These are phyloP conservation scores for Mortierella hygrophila DNA, from an alignment of 192 early-diverging fungal genomes.

Conservation along the genomic window DNA sequence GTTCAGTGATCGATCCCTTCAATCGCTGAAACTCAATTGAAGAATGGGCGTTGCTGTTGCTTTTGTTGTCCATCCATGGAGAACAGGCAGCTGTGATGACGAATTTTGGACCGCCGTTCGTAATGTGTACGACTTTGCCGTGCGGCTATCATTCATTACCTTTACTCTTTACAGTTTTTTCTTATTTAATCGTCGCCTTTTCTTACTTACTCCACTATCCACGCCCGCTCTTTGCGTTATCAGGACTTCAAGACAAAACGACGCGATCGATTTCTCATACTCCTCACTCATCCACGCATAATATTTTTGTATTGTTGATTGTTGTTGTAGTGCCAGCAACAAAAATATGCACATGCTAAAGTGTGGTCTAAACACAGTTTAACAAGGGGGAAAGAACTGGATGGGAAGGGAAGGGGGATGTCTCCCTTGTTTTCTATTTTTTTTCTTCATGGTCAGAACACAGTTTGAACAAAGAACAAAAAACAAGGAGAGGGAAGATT, in stretches of 20 bases:
- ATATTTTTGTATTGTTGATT: neutral
- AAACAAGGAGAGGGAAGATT: neutral
- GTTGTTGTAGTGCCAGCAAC: neutral
- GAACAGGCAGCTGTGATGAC: neutral
- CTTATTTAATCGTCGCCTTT: neutral
- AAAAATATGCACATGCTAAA: constrained; percentile 6
- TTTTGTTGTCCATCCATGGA: neutral
- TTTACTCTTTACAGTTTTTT: neutral
- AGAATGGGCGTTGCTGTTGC: neutral
- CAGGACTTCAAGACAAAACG: too few relatives aligned
- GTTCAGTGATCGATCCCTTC: neutral
- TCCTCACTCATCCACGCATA: neutral
- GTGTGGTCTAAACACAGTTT: constrained; percentile 57
- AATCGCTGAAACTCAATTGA: neutral
- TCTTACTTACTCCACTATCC: neutral
- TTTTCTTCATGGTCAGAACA: constrained; percentile 19
- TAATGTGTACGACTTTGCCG: neutral
- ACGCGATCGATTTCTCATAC: too few relatives aligned
- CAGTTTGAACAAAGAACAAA: constrained; percentile 4
- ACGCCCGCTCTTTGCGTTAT: too few relatives aligned
- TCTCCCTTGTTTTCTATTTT: neutral
- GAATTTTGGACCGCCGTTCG: neutral
- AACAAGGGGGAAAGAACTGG: neutral
- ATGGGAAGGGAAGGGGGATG: too few relatives aligned
- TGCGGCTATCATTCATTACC: neutral